Base-by-base conservation (phyloP, 129 eudicot species). In the Helianthus tuberosus region DNA sequence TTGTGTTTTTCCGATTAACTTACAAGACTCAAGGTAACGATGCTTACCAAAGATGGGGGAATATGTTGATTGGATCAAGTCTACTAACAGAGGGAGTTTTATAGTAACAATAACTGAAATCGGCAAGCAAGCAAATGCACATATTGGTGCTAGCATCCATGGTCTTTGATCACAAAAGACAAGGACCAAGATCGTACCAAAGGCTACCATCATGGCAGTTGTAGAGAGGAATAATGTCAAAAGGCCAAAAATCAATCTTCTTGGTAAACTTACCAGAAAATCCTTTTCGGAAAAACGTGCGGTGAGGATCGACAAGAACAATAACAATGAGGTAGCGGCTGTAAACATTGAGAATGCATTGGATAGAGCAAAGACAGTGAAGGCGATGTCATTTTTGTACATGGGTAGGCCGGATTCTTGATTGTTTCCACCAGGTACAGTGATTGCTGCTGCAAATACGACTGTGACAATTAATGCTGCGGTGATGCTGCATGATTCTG, bases 71-170 rank as follows among this genome's bases (percentile, higher is more conserved):
- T 2, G 29, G 29, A 25, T 25, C 29, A 25, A 25, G 29, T 25
- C 29, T 25, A 25, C 1, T 2, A n/a, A 9, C 15, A 52, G 3
- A 8, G 57, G 58, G 9, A 52, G 58, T 52, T 52, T 52, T 52
- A n/a, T 52, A 52, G 23, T 14, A 52, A 52, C 58, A 52, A 52
- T 52, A 52, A 52, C 58, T n/a, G 23, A n/a, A n/a, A 52, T 52
- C 23, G 58, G 58, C 9, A 52, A 0, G 29, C 29, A 25, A 25
- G 29, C 29, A 25, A 25, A 25, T 25, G 1, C 29, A 25, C 1
- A 1, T 25, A 25, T 25, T 25, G 29, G 29, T 25, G 29, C 29
- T 2, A 25, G 29, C 29, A 25, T 25, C 1, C 29, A 2, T 25
- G 29, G 29, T 25, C 29, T 25, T 25, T 25, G 29, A 25, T 25